Evolutionary conservation across 768 basidiomycete genomes (phyloP), one percentile per base, ranked within the genome.

Genomic region (Boletus bicolor): DNA sequence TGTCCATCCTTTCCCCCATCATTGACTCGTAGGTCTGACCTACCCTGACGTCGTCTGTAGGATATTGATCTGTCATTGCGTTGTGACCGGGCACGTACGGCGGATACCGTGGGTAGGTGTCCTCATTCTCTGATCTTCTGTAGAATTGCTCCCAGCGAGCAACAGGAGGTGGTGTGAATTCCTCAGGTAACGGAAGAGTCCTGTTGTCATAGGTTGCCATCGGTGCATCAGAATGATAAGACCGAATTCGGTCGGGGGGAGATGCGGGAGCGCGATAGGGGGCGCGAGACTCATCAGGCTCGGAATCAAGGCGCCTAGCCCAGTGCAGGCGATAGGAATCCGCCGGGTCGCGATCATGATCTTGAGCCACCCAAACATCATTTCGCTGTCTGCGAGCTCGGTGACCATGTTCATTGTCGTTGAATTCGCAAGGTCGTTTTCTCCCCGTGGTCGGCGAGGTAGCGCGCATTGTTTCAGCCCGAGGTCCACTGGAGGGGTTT

Each of bases 321-420:
- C 59, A 0, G 5, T 30, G 36, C 21, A 51, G 30, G 26, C 53
- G 62, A 42, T 53, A 56, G 4, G 41, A 35, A 11, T 57, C 60
- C 21, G 15, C 43, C 44, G 49, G 30, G 8, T 57, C 47, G 21
- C 38, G 53, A 30, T 57, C 57, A 15, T 43, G 35, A 44, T 61
- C 60, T 45, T 47, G 50, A 32, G 64, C 49, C 5, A 34, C 28
- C 69, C 66, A 63, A 30, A 11, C 30, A 57, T 68, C 59, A 32
- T 28, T 55, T 36, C 71, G 67, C 14, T 53, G 63, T 48, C 61
- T 70, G 21, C 70, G 68, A 1, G 44, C 56, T 50, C 66, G 59
- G 42, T 48, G 59, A 39, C 41, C 44, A 32, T 61, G 34, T 9
- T 72, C 66, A 50, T 56, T 57, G n/a, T 70, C 59, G 34, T 32